Base-by-base conservation (phyloP, 371 early-diverging fungal genomes). In the Circinella minor region DNA sequence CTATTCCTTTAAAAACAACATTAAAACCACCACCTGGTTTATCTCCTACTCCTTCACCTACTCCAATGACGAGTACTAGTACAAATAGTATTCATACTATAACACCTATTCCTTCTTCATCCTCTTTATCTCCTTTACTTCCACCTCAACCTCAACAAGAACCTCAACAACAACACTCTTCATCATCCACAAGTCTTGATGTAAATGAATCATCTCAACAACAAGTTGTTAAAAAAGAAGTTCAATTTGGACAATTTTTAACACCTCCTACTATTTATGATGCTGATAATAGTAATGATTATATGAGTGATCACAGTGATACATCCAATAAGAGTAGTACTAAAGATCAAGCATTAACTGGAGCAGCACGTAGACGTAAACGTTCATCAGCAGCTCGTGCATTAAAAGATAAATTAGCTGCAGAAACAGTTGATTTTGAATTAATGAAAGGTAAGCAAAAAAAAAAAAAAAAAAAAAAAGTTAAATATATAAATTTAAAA, bases 361-460 rank as follows among this genome's bases (percentile, higher is more conserved):
- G 82, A 13, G 71, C 81, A 49, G 84, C 81, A 6, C 71, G 84
- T 62, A 69, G 84, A 63, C 77, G 84, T 20, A 81, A 82, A 54
- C 74, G 83, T 54, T 81, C 85, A 17, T 85, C 85, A 4, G 81
- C 80, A 11, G 82, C 85, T 7, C 77, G 81, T 55, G 83, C 84
- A 10, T 63, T 81, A 65, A 94, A 92, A 74, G 93, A 95, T 59
- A 94, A 93, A 80, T 88, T 92, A 61, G 92, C 91, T 65, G 91
- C 93, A 15, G 94, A 94, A 61, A 83, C 89, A 4, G 90, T 94
- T 48, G 93, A 94, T 78, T 87, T 94, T 74, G 91, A 90, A 18
- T 75, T 91, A 34, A 84, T 95, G 82, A 86, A 90, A 74, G 92
- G 94, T 93, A 80, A n/a, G n/a, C n/a, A n/a, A n/a, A n/a, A n/a